A percentile compares a stretch with the other conserved stretches of the same genome.
These are phyloP conservation scores for Penicillium atrosanguineum DNA, from an alignment of 495 filamentous ascomycete species.

Conservation along the genomic window DNA sequence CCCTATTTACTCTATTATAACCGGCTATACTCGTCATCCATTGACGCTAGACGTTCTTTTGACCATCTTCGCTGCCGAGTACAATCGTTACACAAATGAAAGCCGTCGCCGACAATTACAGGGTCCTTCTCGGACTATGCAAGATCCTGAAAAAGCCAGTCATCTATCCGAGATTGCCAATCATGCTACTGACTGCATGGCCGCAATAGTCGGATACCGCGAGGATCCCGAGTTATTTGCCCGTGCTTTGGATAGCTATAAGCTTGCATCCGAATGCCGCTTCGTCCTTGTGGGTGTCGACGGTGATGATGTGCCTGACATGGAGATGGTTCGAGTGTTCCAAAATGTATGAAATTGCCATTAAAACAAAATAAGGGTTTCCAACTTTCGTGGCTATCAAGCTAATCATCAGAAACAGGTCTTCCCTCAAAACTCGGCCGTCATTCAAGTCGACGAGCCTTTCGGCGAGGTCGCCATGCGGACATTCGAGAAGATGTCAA, in stretches of 20 bases:
- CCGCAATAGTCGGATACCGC: conserved; percentile 33
- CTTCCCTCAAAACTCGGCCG: conserved; percentile 20
- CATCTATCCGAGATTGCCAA: background rate
- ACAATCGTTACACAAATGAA: conserved; percentile 26
- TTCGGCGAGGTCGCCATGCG: conserved; percentile 31
- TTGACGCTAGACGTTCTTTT: conserved; percentile 25
- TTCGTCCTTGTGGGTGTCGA: conserved; percentile 32
- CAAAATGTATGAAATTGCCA: conserved; percentile 6
- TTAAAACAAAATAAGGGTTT: background rate
- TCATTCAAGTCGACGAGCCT: conserved; percentile 31
- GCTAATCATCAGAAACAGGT: conserved; percentile 8
- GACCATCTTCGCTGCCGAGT: conserved; percentile 26
- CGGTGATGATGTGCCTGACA: conserved; percentile 27
- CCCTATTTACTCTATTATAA: conserved; percentile 22
- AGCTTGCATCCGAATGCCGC: conserved; percentile 20
- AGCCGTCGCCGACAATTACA: conserved; percentile 14
- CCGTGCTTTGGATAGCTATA: conserved; percentile 33
- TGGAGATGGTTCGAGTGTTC: conserved; percentile 35
- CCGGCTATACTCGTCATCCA: conserved; percentile 20
- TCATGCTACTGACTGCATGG: conserved; percentile 22
- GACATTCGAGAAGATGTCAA: conserved; percentile 22
- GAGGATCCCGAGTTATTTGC: conserved; percentile 31
- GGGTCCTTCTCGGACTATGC: background rate
- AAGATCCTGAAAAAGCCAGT: conserved; percentile 17
- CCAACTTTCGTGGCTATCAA: background rate